These are phyloP conservation scores for Diplodia sapinea DNA, from an alignment of 2,329 filamentous ascomycete species.

Conservation along the genomic window DNA sequence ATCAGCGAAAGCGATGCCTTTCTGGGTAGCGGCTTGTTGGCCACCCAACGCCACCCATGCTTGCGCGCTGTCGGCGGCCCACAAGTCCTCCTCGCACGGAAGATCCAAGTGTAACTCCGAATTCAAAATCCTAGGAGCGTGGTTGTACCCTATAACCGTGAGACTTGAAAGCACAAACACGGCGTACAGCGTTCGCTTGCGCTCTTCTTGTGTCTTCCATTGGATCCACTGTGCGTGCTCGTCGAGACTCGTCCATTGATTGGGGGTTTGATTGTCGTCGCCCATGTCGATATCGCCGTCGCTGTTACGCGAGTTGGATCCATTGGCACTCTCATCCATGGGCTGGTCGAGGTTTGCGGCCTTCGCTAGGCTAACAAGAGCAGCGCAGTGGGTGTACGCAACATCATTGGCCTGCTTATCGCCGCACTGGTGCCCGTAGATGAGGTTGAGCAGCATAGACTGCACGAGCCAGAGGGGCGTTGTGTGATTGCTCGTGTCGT, in stretches of 20 bases:
- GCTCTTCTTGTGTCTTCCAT: constrained; percentile 88
- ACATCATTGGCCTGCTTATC: constrained; percentile 91
- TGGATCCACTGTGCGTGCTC: constrained; percentile 81
- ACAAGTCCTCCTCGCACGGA: constrained; percentile 92
- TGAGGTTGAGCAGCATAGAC: constrained; percentile 93
- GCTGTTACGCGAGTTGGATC: constrained; percentile 36
- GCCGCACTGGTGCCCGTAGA: constrained; percentile 93
- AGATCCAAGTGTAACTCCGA: constrained; percentile 89
- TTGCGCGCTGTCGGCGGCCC: constrained; percentile 81
- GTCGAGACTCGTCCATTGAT: constrained; percentile 42
- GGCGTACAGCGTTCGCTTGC: constrained; percentile 88
- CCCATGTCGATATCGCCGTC: constrained; percentile 61
- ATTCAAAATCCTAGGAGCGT: constrained; percentile 87
- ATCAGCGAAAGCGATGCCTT: constrained; percentile 77
- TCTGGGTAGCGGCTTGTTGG: constrained; percentile 69
- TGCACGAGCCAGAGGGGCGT: constrained; percentile 94
- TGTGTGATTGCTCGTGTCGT: constrained; percentile 70
- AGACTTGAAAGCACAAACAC: constrained; percentile 93
- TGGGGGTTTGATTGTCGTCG: constrained; percentile 47
- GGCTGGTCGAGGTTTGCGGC: constrained; percentile 75
- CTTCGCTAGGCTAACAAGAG: constrained; percentile 86
- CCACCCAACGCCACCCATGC: constrained; percentile 82
- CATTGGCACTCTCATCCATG: constrained; percentile 29
- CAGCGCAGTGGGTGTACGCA: constrained; percentile 88
- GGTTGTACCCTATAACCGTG: constrained; percentile 90